A percentile compares a stretch with the other conserved stretches of the same genome.
Conservation (phyloP, 768 basidiomycete species). For the Serendipita vermifera region DNA sequence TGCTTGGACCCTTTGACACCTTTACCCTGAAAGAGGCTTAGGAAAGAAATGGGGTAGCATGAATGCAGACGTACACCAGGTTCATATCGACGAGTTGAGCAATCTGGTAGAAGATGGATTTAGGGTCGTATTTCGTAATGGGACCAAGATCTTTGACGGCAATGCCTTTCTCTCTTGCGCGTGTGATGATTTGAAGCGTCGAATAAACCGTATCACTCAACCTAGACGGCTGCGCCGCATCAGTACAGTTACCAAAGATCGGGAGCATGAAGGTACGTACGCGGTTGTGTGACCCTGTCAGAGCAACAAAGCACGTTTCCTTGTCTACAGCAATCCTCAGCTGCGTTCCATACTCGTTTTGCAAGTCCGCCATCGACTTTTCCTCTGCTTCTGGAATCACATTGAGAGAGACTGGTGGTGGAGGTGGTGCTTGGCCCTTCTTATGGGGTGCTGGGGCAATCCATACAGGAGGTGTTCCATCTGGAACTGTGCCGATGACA, state of each 20-base stretch:
- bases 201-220: constrained; percentile 77
- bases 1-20: constrained; percentile 68
- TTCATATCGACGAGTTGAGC: constrained; percentile 60
- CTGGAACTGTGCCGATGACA: constrained; percentile 56
- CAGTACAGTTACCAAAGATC: background rate
- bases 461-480: constrained; percentile 53
- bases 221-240: constrained; percentile 55
- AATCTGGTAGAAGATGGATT: constrained; percentile 79
- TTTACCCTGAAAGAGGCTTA: constrained; percentile 15
- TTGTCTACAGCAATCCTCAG: constrained; percentile 65
- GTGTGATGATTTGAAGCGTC: constrained; percentile 71
- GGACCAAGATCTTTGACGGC: constrained; percentile 67
- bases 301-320: constrained; percentile 58
- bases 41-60: constrained; percentile 10
- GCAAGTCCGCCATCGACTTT: constrained; percentile 45
- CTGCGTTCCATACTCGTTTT: constrained; percentile 42
- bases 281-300: constrained; percentile 75
- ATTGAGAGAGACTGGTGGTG: constrained; percentile 25
- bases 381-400: constrained; percentile 42
- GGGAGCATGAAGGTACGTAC: constrained; percentile 31
- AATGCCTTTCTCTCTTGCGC: constrained; percentile 62
- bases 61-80: constrained; percentile 42
- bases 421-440: constrained; percentile 9
- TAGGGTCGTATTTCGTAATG: constrained; percentile 73
- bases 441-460: constrained; percentile 52